Percentiles rank a stretch among this genome's conserved stretches.
Conservation (phyloP, 768 basidiomycete genomes). For the Suillus americanus region DNA sequence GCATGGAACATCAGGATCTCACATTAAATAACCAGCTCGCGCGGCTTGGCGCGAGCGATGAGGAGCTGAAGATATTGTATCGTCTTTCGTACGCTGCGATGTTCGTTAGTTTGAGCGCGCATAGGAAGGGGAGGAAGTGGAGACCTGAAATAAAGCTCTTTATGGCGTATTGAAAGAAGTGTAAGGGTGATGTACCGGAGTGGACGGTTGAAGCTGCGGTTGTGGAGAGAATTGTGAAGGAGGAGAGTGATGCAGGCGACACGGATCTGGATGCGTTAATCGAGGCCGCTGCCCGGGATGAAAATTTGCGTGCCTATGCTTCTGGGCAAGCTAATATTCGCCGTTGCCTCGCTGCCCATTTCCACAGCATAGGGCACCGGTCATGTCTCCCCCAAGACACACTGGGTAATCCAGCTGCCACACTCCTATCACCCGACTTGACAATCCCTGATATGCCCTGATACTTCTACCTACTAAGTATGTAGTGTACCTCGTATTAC, state of each 20-base stretch:
- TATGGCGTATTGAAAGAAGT: background rate
- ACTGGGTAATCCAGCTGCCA: background rate
- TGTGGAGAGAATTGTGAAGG: background rate
- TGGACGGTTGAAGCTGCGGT: slow-evolving; percentile 7
- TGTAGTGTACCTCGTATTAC: background rate
- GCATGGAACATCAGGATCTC: slow-evolving; percentile 3
- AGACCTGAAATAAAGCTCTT: slow-evolving; percentile 1
- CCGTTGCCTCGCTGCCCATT: no score
- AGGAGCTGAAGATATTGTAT: background rate
- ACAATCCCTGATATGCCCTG: background rate
- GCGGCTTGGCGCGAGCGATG: background rate
- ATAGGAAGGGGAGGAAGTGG: slow-evolving; percentile 1
- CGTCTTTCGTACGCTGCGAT: slow-evolving; percentile 4
- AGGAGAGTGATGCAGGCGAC: background rate
- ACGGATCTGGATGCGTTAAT: slow-evolving; percentile 4
- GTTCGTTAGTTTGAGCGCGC: slow-evolving; percentile 6
- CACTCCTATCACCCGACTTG: background rate
- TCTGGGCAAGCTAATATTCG: no score
- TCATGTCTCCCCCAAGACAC: no score
- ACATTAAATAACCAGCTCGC: background rate
- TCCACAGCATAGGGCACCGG: no score
- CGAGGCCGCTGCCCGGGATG: background rate
- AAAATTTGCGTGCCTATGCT: no score
- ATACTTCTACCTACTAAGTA: background rate
- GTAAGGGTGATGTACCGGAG: background rate